These are phyloP conservation scores for Penicillium sclerotigenum DNA, from an alignment of 2,329 filamentous ascomycete species.

Conservation along the genomic window DNA sequence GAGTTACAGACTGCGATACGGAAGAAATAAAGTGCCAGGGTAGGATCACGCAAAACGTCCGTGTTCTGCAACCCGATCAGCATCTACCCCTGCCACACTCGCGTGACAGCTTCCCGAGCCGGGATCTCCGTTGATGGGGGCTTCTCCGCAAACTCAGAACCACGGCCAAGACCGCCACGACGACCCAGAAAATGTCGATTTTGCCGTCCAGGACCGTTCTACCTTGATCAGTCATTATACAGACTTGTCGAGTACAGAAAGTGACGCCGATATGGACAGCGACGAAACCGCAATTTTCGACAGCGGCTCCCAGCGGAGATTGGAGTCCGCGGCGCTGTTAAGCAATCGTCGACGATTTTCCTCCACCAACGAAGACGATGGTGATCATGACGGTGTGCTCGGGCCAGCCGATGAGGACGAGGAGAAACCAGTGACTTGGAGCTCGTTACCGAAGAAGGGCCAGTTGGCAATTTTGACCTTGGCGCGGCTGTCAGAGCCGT, in stretches of 20 bases:
- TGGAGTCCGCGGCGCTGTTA: conserved; percentile 16
- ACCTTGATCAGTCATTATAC: background rate
- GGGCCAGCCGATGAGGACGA: conserved; percentile 5
- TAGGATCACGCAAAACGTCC: background rate
- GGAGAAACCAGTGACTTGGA: conserved; percentile 62
- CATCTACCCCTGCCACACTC: background rate
- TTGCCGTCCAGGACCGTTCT: background rate
- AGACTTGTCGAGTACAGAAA: conserved; percentile 5
- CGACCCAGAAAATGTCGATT: background rate
- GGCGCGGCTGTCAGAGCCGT: conserved; percentile 74
- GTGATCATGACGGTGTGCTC: conserved; percentile 12
- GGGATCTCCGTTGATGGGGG: conserved; percentile 19
- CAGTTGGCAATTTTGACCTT: conserved; percentile 76
- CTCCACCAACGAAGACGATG: conserved; percentile 17
- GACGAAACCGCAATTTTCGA: conserved; percentile 20
- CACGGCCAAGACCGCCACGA: conserved; percentile 11
- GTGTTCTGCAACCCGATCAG: background rate
- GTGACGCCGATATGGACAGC: conserved; percentile 18
- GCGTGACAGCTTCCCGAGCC: conserved; percentile 3
- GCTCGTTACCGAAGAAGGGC: conserved; percentile 68
- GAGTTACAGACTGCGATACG: background rate
- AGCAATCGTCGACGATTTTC: conserved; percentile 10
- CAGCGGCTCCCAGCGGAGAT: conserved; percentile 1
- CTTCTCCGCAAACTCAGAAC: conserved; percentile 10
- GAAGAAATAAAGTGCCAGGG: background rate